Base-by-base conservation (phyloP, 257 asterid species). In the Phtheirospermum japonicum region DNA sequence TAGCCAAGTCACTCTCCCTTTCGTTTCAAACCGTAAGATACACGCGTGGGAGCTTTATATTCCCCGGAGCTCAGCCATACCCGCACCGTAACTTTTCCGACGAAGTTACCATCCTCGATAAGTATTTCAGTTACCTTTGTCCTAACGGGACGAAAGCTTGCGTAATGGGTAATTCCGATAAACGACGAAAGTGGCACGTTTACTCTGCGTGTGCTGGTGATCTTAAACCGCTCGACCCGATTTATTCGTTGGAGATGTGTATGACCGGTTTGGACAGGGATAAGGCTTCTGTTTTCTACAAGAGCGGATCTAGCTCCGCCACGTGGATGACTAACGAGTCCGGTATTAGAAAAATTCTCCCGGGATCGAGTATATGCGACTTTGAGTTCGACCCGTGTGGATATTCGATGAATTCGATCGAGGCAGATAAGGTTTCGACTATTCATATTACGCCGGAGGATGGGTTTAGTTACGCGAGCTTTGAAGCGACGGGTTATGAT, bases 1-100 rank as follows among this genome's bases (percentile, higher is more conserved):
- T 49, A 1, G 23, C 55, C 23, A 10, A 17, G 12, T 6, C 11
- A 6, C 55, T 49, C 8, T 49, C 55, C 30, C 55, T 49, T 18
- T 6, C 10, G 7, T 6, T 18, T 19, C 55, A 18, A 19, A 8
- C 55, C 23, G 30, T 49, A 5, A 49, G n/a, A 49, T 49, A 49
- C 55, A 49, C 55, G 55, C 55, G 55, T 9, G 55, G 55, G 12
- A 49, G 55, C 30, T 49, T 49, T 49, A 49, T 49, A 16, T 49
- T 49, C 23, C 55, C 55, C 3, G n/a, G n/a, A 7, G 30, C 55
- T 7, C 55, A 49, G 55, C 55, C 55, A 49, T 49, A 49, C 17
- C 55, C 55, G 0, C 55, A 49, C 30, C 55, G 26, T 49, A 9
- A 49, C 11, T 49, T 49, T 7, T 49, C 55, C 28, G 55, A 49